These are phyloP conservation scores for Xylaria cubensis DNA, from an alignment of 495 filamentous ascomycete species.

Conservation along the genomic window DNA sequence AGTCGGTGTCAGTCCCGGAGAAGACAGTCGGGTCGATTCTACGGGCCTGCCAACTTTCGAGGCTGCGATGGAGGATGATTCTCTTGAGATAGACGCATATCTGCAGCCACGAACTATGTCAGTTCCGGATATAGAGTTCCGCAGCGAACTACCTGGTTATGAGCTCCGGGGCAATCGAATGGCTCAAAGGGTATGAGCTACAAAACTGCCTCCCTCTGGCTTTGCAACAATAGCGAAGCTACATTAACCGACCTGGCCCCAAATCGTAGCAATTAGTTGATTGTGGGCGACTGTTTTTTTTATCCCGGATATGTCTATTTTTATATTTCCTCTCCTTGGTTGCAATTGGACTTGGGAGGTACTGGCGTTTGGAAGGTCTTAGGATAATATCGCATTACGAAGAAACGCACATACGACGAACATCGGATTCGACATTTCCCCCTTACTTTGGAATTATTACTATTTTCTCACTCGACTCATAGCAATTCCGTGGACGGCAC, in stretches of 20 bases:
- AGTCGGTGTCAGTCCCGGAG: slow-evolving; percentile 55
- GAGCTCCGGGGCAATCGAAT: slow-evolving; percentile 27
- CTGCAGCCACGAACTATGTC: slow-evolving; percentile 54
- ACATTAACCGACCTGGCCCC: neutral
- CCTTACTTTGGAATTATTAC: neutral
- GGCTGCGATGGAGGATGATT: slow-evolving; percentile 35
- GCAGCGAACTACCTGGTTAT: slow-evolving; percentile 45
- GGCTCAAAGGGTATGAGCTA: neutral
- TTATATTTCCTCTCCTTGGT: neutral
- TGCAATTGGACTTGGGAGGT: neutral
- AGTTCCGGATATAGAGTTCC: slow-evolving; percentile 37
- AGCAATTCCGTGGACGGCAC: neutral
- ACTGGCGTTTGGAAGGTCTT: neutral
- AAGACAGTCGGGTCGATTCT: slow-evolving; percentile 22
- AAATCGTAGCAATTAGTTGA: neutral
- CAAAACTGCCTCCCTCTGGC: neutral
- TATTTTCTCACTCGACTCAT: neutral
- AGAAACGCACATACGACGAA: neutral
- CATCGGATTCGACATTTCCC: neutral
- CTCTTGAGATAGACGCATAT: slow-evolving; percentile 52
- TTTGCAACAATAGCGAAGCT: neutral
- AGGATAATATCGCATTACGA: neutral
- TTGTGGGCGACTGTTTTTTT: neutral
- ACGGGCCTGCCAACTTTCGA: slow-evolving; percentile 48
- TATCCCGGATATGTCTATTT: neutral